Percentiles rank a stretch among this genome's conserved stretches.
phyloP scores from a whole-genome alignment of 2,329 filamentous ascomycete species.

The Aureobasidium sp. region DNA sequence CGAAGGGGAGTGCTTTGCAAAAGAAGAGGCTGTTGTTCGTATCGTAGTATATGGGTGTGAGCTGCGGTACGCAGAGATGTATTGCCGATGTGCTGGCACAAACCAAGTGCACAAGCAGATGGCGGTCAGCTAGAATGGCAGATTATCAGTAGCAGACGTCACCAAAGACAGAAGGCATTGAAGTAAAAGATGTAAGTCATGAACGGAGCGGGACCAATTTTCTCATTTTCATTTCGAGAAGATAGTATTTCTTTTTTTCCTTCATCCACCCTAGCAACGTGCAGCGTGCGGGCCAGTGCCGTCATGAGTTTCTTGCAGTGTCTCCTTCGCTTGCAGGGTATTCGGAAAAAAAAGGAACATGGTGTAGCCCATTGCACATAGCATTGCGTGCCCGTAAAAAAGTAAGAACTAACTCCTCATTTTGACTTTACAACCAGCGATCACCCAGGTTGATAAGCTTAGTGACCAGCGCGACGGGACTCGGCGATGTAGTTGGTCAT shows the following conservation, averaged over 20 bases:
- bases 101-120: not conserved
- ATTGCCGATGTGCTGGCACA: not conserved
- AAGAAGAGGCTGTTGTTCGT: not conserved
- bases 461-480: constrained; percentile 71
- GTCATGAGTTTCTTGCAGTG: not conserved
- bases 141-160: not conserved
- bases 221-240: constrained; percentile 11
- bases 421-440: constrained; percentile 10
- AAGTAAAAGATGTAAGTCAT: not conserved
- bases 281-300: not conserved
- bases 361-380: constrained; percentile 5
- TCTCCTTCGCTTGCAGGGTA: constrained; percentile 3
- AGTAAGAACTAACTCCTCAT: constrained; percentile 11
- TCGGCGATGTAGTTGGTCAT: constrained; percentile 97
- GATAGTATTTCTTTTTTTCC: constrained; percentile 8
- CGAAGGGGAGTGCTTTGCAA: not conserved
- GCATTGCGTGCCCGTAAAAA: constrained; percentile 7
- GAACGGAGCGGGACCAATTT: constrained; percentile 5
- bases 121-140: not conserved
- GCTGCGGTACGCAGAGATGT: not conserved
- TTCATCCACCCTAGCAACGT: constrained; percentile 9
- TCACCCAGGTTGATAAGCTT: constrained; percentile 27
- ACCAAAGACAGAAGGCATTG: not conserved
- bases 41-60: not conserved
- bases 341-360: constrained; percentile 7